Base-by-base conservation (phyloP, 2,329 filamentous ascomycete genomes). In the Colletotrichum noveboracense region DNA sequence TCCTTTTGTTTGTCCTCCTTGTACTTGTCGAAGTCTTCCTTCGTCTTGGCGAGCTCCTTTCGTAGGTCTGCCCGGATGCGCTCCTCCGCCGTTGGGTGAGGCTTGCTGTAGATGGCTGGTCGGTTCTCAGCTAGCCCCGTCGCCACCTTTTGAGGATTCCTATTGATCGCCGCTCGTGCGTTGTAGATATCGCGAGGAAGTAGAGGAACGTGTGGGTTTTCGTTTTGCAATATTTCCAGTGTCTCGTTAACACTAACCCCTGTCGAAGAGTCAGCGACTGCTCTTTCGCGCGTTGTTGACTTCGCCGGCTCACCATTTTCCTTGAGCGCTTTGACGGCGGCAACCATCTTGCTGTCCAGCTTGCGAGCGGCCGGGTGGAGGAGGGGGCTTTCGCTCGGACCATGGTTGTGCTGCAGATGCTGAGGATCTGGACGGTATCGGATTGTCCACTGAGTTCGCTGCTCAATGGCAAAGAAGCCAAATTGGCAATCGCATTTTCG, bases 381-480 rank as follows among this genome's bases (percentile, higher is more conserved):
- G n/a, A 91, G 89, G 5, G 91, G 91, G 80, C 91, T 93, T 81
- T 93, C 91, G 79, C 92, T 93, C 3, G 92, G 91, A 1, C 90
- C 90, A 79, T 93, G 92, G 79, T 93, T 93, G 82, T 93, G 92
- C 71, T 87, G 83, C 55, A 93, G 84, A 80, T 93, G 91, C 67
- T 86, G 80, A 7, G 86, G 83, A 76, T 93, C 89, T 3, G 92
- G 92, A 6, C 92, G 89, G 79, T 93, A 93, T 68, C 92, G 88
- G 74, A 93, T 89, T 0, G 91, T 91, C 92, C 92, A 93, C 78
- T 93, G 91, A 1, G 91, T 93, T 75, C 92, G 87, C 80, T 93
- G 91, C 81, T 93, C 92, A 52, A 93, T 91, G 71, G 92, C 92
- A 78, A 93, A 93, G 82, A 93, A 93, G n/a, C 92, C 92, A 81